A percentile compares a stretch with the other conserved stretches of the same genome.
Evolutionary conservation across 768 basidiomycete genomes (phyloP).

Genomic region (Tulasnella sp.): DNA sequence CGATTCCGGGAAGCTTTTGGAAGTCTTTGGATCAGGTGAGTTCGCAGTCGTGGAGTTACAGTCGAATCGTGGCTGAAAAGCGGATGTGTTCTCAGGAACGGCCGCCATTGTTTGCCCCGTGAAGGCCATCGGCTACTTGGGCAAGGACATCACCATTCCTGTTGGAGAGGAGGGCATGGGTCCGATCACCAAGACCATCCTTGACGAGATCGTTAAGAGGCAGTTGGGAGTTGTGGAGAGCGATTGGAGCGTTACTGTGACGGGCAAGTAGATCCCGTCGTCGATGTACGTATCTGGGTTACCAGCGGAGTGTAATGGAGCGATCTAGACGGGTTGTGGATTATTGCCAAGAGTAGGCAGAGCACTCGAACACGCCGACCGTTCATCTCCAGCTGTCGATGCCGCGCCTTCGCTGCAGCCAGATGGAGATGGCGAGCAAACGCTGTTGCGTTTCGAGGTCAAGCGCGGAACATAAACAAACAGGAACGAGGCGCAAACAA

Average conservation of each 20-base stretch:
- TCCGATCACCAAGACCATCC: constrained; percentile 40
- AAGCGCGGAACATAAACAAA: no score
- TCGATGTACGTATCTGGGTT: neutral
- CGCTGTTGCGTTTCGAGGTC: no score
- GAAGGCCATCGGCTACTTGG: constrained; percentile 47
- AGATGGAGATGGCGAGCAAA: no score
- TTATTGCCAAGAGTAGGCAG: neutral
- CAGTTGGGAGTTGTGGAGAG: constrained; percentile 69
- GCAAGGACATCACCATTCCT: constrained; percentile 42
- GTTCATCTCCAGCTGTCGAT: no score
- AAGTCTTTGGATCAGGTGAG: constrained; percentile 38
- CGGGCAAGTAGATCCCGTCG: neutral
- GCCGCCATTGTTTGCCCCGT: constrained; percentile 45
- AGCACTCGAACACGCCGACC: no score
- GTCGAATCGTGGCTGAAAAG: constrained; percentile 6
- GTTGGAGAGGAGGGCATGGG: constrained; percentile 65
- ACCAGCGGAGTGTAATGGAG: neutral
- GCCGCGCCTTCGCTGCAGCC: no score
- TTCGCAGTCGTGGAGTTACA: neutral
- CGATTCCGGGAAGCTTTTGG: constrained; percentile 33
- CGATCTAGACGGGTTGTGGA: neutral
- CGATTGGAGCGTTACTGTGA: constrained; percentile 55
- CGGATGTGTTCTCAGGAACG: constrained; percentile 26
- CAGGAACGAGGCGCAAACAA: no score
- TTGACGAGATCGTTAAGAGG: constrained; percentile 42